Conservation (phyloP, 2,329 filamentous ascomycete genomes). For the Lasiodiplodia sp. region DNA sequence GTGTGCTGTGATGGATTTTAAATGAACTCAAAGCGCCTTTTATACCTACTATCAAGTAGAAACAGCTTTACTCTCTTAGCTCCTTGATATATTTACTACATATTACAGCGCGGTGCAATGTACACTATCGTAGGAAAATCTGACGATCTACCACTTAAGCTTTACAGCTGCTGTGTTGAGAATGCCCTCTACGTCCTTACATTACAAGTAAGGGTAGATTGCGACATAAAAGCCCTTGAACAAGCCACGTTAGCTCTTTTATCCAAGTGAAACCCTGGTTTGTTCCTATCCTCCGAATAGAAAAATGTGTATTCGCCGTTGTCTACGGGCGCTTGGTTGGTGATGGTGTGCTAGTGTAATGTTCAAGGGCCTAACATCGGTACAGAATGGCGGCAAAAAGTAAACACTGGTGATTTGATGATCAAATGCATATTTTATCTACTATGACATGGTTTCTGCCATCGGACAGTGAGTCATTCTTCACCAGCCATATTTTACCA, state of each 20-base stretch:
- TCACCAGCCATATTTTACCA: neutral
- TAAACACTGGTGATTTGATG: neutral
- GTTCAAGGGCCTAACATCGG: neutral
- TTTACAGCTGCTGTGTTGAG: neutral
- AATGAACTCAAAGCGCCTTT: neutral
- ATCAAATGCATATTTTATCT: neutral
- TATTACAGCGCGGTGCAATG: neutral
- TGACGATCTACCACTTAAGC: neutral
- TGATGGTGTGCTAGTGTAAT: neutral
- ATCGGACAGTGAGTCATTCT: neutral
- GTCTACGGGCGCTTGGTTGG: neutral
- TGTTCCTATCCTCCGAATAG: neutral
- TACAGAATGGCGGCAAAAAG: neutral
- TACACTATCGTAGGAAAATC: neutral
- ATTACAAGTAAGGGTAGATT: neutral
- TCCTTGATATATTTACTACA: neutral
- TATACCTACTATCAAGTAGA: neutral
- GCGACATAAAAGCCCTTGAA: neutral
- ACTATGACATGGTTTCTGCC: neutral
- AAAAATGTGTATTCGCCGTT: neutral
- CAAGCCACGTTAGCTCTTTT: neutral
- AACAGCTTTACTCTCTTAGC: neutral
- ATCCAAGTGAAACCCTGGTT: neutral
- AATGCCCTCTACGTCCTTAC: constrained; percentile 1
- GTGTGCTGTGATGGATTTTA: neutral